These are phyloP conservation scores for Aspergillus pseudoglaucus DNA, from an alignment of 2,329 filamentous ascomycete species.

Conservation along the genomic window DNA sequence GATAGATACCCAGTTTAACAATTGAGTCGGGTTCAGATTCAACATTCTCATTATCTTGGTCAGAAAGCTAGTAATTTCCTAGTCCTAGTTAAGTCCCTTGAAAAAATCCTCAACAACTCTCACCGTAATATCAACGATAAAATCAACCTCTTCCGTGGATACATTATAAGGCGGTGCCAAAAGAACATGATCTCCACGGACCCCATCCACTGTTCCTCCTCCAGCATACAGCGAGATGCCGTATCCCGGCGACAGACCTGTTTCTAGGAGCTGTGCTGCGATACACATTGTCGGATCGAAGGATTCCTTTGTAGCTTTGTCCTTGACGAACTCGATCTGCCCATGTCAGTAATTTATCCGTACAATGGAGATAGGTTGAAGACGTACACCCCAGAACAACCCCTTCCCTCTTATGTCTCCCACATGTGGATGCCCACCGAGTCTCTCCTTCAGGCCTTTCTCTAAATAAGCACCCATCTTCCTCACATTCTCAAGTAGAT, in stretches of 20 bases:
- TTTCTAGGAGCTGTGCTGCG: constrained; percentile 46
- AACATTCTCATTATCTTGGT: too few species aligned
- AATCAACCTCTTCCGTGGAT: constrained; percentile 49
- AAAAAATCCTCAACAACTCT: constrained; percentile 51
- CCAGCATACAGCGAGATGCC: constrained; percentile 60
- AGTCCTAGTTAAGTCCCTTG: neutral
- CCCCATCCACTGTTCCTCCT: constrained; percentile 53
- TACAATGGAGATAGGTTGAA: neutral
- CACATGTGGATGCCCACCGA: constrained; percentile 45
- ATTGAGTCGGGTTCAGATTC: too few species aligned
- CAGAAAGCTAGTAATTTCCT: too few species aligned
- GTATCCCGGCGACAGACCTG: constrained; percentile 38
- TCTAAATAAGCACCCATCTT: constrained; percentile 45
- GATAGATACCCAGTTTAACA: too few species aligned
- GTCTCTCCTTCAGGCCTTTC: constrained; percentile 35
- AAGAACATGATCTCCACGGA: constrained; percentile 62
- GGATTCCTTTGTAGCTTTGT: constrained; percentile 49
- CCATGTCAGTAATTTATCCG: neutral
- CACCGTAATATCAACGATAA: constrained; percentile 47
- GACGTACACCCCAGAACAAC: constrained; percentile 53
- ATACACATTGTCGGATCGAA: constrained; percentile 44
- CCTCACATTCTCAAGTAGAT: constrained; percentile 53
- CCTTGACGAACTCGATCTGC: constrained; percentile 52
- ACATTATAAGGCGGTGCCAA: constrained; percentile 64
- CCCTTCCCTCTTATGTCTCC: constrained; percentile 55